Percentiles rank a stretch among this genome's conserved stretches.
These are phyloP conservation scores for Globisporangium acanthophoron DNA, from an alignment of 352 stramenopile genomes.

Conservation along the genomic window DNA sequence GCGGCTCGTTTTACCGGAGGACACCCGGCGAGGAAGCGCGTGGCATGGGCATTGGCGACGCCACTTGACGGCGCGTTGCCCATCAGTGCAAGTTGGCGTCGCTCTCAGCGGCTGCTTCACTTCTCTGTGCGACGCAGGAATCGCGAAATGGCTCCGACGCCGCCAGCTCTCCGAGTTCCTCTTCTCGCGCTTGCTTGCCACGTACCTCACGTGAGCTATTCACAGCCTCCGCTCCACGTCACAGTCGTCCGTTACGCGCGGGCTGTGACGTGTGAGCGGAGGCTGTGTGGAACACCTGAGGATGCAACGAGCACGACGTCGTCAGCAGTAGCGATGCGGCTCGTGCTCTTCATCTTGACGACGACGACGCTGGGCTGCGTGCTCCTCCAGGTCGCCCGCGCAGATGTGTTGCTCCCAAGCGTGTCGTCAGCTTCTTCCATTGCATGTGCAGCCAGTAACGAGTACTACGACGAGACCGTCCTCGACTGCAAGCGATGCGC, in stretches of 20 bases:
- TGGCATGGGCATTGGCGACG: constrained; percentile 19
- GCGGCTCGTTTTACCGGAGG: constrained; percentile 27
- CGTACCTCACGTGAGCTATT: no score
- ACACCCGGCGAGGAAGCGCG: constrained; percentile 53
- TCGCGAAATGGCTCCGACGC: neutral
- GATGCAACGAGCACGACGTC: no score
- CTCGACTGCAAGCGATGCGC: constrained; percentile 51
- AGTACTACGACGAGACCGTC: constrained; percentile 58
- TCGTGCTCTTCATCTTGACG: no score
- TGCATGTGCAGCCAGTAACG: constrained; percentile 23
- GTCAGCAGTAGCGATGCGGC: no score
- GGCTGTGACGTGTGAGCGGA: no score
- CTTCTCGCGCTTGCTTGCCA: no score
- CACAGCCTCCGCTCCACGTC: no score
- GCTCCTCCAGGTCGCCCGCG: neutral
- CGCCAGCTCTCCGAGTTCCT: no score
- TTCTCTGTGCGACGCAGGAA: neutral
- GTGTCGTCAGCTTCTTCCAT: neutral
- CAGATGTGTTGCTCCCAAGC: constrained; percentile 3
- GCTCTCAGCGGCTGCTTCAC: neutral
- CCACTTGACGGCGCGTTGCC: constrained; percentile 32
- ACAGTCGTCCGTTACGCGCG: no score
- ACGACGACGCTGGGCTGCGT: neutral
- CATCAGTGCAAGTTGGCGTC: constrained; percentile 20
- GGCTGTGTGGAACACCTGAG: no score